phyloP scores from a whole-genome alignment of 306 rosid species.

The Inga laurina region DNA sequence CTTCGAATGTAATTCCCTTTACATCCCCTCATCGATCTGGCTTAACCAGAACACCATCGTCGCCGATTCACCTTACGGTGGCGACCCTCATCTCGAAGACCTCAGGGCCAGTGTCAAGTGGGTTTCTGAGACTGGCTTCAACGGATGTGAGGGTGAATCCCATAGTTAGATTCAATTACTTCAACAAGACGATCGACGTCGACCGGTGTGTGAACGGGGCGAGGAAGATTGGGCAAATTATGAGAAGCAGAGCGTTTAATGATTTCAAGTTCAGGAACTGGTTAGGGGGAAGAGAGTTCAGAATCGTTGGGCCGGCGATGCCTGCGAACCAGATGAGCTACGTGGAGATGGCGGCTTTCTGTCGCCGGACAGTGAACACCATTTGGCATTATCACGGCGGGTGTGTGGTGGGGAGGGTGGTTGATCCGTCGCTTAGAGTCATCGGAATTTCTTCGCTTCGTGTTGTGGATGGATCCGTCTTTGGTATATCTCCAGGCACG shows the following conservation, averaged over 20 bases:
- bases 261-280: conserved; percentile 40
- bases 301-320: conserved; percentile 55
- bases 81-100: conserved; percentile 83
- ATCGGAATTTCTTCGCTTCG: conserved; percentile 46
- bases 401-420: conserved; percentile 60
- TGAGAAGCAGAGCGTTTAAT: conserved; percentile 50
- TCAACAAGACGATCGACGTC: conserved; percentile 35
- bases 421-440: conserved; percentile 54
- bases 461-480: conserved; percentile 62
- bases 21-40: conserved; percentile 13
- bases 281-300: conserved; percentile 16
- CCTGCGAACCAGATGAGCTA: conserved; percentile 38
- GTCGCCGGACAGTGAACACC: conserved; percentile 57
- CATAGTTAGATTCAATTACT: conserved; percentile 80
- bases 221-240: conserved; percentile 46
- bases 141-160: conserved; percentile 65
- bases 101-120: conserved; percentile 63
- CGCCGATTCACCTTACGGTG: conserved; percentile 65
- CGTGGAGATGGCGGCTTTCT: conserved; percentile 49
- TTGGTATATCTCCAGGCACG: conserved; percentile 61
- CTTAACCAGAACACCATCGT: conserved; percentile 52
- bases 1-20: not conserved
- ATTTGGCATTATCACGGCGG: conserved; percentile 81
- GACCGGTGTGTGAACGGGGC: conserved; percentile 65
- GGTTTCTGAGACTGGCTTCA: conserved; percentile 64